Evolutionary conservation across 176 grass and related monocot genomes (phyloP).

Genomic region (Triticum aestivum): IWGSC_CS_RefSeq_v2.1 NC_057808.1:360339705-360340204

Average conservation of each 20-base stretch:
- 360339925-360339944: constrained; percentile 36
- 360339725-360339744: constrained; percentile 25
- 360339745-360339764: constrained; percentile 36
- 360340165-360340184: constrained; percentile 52
- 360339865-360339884: constrained; percentile 34
- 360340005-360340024: constrained; percentile 31
- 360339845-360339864: constrained; percentile 16
- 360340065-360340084: constrained; percentile 9
- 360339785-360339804: background rate
- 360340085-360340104: constrained; percentile 56
- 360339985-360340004: background rate
- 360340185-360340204: constrained; percentile 26
- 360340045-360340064: background rate
- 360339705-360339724: background rate
- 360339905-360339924: background rate
- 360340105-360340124: constrained; percentile 70
- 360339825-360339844: constrained; percentile 16
- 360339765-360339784: background rate
- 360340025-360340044: constrained; percentile 40
- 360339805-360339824: constrained; percentile 24
- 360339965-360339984: background rate
- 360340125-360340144: constrained; percentile 66
- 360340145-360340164: constrained; percentile 70
- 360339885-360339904: background rate
- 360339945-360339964: background rate